phyloP scores from a whole-genome alignment of 768 basidiomycete genomes.

The Asterophora parasitica region DNA sequence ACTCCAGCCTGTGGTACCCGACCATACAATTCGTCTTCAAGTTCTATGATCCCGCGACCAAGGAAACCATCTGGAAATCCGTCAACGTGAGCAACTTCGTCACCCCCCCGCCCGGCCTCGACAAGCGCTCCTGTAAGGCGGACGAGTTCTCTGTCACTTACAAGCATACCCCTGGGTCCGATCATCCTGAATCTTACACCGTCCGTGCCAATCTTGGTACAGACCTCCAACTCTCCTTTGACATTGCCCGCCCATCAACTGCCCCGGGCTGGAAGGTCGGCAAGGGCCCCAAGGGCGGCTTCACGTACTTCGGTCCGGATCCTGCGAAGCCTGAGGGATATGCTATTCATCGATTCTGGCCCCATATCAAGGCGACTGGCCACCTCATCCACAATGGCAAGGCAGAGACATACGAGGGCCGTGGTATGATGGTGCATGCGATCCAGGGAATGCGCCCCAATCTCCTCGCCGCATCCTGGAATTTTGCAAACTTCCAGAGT shows the following conservation, averaged over 20 bases:
- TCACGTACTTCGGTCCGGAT: conserved; percentile 81
- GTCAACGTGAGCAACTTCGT: conserved; percentile 79
- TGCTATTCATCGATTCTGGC: conserved; percentile 91
- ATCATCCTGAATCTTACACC: conserved; percentile 72
- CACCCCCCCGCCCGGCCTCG: conserved; percentile 67
- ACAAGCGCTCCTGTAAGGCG: conserved; percentile 83
- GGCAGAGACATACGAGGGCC: conserved; percentile 51
- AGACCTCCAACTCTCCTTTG: conserved; percentile 78
- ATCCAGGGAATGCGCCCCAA: conserved; percentile 99
- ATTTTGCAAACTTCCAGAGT: conserved; percentile 91
- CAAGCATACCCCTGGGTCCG: conserved; percentile 49
- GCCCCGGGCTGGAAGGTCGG: conserved; percentile 90
- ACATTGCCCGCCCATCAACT: conserved; percentile 61
- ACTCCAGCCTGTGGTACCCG: conserved; percentile 81
- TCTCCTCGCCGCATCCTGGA: conserved; percentile 89
- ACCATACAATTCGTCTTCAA: conserved; percentile 94
- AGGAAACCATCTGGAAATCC: conserved; percentile 78
- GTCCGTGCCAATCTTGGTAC: conserved; percentile 75
- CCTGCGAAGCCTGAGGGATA: conserved; percentile 70
- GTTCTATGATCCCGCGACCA: conserved; percentile 72
- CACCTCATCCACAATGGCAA: conserved; percentile 63
- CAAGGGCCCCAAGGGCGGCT: conserved; percentile 81
- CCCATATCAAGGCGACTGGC: conserved; percentile 58
- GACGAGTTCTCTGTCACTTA: conserved; percentile 78
- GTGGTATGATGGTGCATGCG: conserved; percentile 89